A percentile compares a stretch with the other conserved stretches of the same genome.
These are phyloP conservation scores for Pachyrhizus erosus DNA, from an alignment of 306 rosid genomes.

Conservation along the genomic window DNA sequence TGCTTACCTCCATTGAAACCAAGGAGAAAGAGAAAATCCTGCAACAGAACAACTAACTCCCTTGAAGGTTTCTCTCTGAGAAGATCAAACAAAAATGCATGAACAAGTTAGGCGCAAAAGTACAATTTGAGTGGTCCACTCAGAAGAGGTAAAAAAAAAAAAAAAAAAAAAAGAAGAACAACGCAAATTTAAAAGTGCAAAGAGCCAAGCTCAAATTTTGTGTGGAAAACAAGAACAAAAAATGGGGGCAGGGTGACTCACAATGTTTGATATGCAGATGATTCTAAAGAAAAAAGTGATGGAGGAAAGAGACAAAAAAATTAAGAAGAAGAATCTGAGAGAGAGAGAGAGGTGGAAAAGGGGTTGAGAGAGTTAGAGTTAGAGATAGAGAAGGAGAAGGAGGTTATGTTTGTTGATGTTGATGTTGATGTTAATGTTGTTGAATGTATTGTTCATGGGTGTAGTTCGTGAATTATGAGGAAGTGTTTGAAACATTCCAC, in stretches of 20 bases:
- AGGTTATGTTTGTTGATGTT: background rate
- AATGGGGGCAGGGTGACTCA: background rate
- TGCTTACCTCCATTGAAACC: constrained; percentile 42
- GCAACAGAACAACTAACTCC: constrained; percentile 4
- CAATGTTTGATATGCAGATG: background rate
- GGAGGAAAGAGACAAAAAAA: background rate
- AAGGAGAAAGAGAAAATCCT: constrained; percentile 3
- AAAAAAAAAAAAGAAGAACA: too few species aligned
- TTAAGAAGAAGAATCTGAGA: too few species aligned
- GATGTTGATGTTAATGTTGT: background rate
- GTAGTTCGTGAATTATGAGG: background rate
- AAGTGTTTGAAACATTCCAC: constrained; percentile 3
- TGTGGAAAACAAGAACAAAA: background rate
- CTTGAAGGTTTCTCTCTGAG: constrained; percentile 5
- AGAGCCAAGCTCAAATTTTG: background rate
- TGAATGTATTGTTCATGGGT: background rate
- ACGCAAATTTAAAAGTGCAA: background rate
- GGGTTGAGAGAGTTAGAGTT: background rate
- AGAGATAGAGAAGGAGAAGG: background rate
- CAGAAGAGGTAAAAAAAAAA: background rate
- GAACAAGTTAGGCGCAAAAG: constrained; percentile 16
- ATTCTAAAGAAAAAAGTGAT: background rate
- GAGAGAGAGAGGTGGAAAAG: background rate
- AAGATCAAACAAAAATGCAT: background rate
- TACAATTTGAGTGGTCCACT: background rate